phyloP scores from a whole-genome alignment of 257 asterid species.

The Primulina huaijiensis region DNA sequence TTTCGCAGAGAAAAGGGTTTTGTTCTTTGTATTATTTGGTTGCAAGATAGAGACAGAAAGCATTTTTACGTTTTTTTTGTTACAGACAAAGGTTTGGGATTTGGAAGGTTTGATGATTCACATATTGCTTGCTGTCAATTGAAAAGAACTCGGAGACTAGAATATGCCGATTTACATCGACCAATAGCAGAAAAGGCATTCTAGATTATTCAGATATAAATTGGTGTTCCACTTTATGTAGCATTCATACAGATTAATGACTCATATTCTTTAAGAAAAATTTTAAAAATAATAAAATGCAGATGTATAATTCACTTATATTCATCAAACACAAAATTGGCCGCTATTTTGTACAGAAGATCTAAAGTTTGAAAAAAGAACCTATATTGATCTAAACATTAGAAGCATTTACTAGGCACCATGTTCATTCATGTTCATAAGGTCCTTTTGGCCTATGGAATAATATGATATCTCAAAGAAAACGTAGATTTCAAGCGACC shows the following conservation, averaged over 20 bases:
- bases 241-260: too few species aligned
- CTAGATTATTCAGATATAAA: too few species aligned
- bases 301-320: neutral
- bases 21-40: constrained; percentile 18
- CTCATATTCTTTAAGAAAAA: too few species aligned
- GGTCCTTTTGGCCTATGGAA: neutral
- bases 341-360: neutral
- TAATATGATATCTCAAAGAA: neutral
- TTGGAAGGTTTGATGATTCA: neutral
- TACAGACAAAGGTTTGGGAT: neutral
- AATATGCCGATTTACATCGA: neutral
- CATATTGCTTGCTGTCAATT: neutral
- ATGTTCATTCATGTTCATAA: neutral
- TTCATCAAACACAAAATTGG: neutral
- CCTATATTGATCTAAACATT: neutral
- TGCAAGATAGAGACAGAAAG: constrained; percentile 3
- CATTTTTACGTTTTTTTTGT: constrained; percentile 2
- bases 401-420: neutral
- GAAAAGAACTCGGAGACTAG: neutral
- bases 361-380: neutral
- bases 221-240: too few species aligned
- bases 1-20: constrained; percentile 19
- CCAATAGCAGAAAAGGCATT: neutral
- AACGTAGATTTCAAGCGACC: neutral
- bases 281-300: neutral